Base-by-base conservation (phyloP, 768 basidiomycete genomes). In the Mycena amicta region DNA sequence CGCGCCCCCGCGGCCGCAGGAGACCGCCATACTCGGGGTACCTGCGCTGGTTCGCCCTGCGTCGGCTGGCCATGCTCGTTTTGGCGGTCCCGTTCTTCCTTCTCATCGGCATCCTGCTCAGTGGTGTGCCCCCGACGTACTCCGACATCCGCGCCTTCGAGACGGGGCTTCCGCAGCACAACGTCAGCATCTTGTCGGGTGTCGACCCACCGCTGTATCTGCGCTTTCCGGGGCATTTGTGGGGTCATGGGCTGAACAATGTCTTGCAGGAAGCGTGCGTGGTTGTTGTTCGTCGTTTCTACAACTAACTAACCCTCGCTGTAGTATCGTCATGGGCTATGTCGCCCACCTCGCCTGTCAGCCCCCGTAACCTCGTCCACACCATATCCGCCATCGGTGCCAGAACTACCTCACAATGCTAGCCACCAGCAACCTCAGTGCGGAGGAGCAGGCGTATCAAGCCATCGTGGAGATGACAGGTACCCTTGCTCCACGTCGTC, bases 211-310 rank as follows among this genome's bases (percentile, higher is more conserved):
- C 66, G 62, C 63, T 64, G 60, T 86, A 80, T 58, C 60, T 87
- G 28, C 66, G 77, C 26, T 86, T 85, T 60, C 79, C 83, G 1
- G 77, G 77, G 22, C 83, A 85, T 59, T 53, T 85, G 4, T 85
- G 83, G 83, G 84, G 83, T 0, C 82, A 81, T 53, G 86, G 86
- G 1, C 73, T 86, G 56, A 86, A 86, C 68, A 87, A 87, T 55
- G 68, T 86, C 27, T 71, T 87, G 25, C 83, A 86, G 68, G 84
- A 87, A 77, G 74, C 78, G 84, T 86, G 66, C 59, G 83, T 78
- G n/a, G n/a, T n/a, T n/a, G n/a, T n/a, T n/a, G n/a, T n/a, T n/a
- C n/a, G n/a, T n/a, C n/a, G n/a, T n/a, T n/a, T n/a, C n/a, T n/a
- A n/a, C n/a, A n/a, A n/a, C n/a, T n/a, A n/a, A n/a, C n/a, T n/a